phyloP scores from a whole-genome alignment of 2,329 filamentous ascomycete species.

The Xylariaceae sp. region DNA sequence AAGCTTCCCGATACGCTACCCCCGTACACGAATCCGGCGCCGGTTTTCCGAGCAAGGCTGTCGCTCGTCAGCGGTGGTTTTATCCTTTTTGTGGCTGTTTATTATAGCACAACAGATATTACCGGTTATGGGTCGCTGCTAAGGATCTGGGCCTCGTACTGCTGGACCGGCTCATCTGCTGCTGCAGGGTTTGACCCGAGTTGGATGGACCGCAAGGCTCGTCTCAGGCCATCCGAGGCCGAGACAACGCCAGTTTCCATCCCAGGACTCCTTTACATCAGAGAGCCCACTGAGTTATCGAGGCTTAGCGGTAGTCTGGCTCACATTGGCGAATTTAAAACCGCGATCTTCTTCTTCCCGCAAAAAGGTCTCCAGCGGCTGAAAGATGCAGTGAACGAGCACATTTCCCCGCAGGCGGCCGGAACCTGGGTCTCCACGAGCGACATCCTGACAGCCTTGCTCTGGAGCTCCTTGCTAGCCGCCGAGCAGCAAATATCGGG shows the following conservation, averaged over 20 bases:
- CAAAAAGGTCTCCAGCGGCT: slow-evolving; percentile 18
- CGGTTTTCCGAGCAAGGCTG: slow-evolving; percentile 32
- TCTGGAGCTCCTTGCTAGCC: slow-evolving; percentile 33
- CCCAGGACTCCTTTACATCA: slow-evolving; percentile 26
- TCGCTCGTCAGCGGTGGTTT: slow-evolving; percentile 29
- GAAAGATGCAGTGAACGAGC: slow-evolving; percentile 25
- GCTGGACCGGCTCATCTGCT: slow-evolving; percentile 20
- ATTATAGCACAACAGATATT: slow-evolving; percentile 35
- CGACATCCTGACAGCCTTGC: slow-evolving; percentile 32
- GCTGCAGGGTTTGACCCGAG: slow-evolving; percentile 19
- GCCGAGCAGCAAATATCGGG: slow-evolving; percentile 9
- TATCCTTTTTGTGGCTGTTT: slow-evolving; percentile 32
- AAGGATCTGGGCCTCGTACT: slow-evolving; percentile 35
- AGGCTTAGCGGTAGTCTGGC: neutral
- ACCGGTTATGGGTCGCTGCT: slow-evolving; percentile 34
- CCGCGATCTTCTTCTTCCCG: slow-evolving; percentile 33
- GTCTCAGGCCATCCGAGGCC: slow-evolving; percentile 2
- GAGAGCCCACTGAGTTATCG: slow-evolving; percentile 2
- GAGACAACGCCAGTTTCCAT: slow-evolving; percentile 4
- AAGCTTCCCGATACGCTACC: slow-evolving; percentile 23
- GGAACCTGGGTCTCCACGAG: slow-evolving; percentile 34
- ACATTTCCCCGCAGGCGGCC: slow-evolving; percentile 8
- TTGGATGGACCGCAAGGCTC: slow-evolving; percentile 26
- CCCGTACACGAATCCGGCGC: slow-evolving; percentile 23
- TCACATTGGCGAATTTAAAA: slow-evolving; percentile 16